These are phyloP conservation scores for Acephala macrosclerotiorum DNA, from an alignment of 2,329 filamentous ascomycete genomes.

Conservation along the genomic window DNA sequence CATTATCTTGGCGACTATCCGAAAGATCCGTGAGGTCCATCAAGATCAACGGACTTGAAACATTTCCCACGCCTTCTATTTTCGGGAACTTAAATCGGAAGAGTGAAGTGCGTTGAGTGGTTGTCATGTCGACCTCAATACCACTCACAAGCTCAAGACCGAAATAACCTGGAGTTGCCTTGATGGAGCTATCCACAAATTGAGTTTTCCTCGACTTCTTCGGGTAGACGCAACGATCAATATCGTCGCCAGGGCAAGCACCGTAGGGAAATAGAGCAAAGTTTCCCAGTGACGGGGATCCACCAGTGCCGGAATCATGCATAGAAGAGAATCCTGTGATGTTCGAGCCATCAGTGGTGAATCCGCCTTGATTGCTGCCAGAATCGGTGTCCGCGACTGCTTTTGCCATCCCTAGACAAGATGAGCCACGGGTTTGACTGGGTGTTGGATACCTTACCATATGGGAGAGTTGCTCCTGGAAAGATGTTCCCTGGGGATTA, in stretches of 20 bases:
- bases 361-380: conserved; percentile 62
- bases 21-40: conserved; percentile 72
- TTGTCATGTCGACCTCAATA: conserved; percentile 71
- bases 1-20: conserved; percentile 64
- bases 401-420: conserved; percentile 52
- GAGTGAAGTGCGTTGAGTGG: conserved; percentile 67
- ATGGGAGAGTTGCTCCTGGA: conserved; percentile 61
- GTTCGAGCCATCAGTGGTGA: conserved; percentile 54
- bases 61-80: conserved; percentile 46
- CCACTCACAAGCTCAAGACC: conserved; percentile 63
- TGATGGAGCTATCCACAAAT: conserved; percentile 54
- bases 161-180: conserved; percentile 71
- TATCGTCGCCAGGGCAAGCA: conserved; percentile 64
- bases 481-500: conserved; percentile 54
- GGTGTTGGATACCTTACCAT: conserved; percentile 43
- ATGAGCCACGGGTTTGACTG: background rate
- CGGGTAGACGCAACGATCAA: conserved; percentile 69
- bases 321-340: conserved; percentile 44
- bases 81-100: conserved; percentile 70
- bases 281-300: conserved; percentile 70
- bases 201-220: conserved; percentile 51
- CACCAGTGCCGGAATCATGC: conserved; percentile 55
- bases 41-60: conserved; percentile 62
- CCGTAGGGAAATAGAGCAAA: conserved; percentile 76
- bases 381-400: conserved; percentile 61